Evolutionary conservation across 2,329 filamentous ascomycete species (phyloP).

Genomic region (Nothophoma quercina): DNA sequence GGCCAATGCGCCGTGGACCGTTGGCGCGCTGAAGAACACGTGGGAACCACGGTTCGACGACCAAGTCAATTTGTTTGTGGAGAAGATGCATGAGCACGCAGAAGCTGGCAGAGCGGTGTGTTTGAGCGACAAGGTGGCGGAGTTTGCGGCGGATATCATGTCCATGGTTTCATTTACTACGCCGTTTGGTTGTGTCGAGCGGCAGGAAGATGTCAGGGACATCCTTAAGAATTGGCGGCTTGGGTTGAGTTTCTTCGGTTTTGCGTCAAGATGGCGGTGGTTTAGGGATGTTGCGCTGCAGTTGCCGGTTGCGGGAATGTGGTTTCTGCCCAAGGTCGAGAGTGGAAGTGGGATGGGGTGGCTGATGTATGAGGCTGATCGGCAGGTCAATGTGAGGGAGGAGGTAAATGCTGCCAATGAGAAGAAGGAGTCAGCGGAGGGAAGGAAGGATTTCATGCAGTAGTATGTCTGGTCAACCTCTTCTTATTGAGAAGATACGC

Average conservation of each 20-base stretch:
- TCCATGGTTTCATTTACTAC: constrained; percentile 50
- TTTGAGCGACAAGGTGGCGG: constrained; percentile 49
- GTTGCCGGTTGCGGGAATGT: constrained; percentile 28
- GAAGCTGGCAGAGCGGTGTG: constrained; percentile 32
- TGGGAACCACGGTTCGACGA: constrained; percentile 51
- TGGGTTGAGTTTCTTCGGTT: constrained; percentile 49
- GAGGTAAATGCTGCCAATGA: constrained; percentile 20
- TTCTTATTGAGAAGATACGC: constrained; percentile 25
- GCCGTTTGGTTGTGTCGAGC: constrained; percentile 51
- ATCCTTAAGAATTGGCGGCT: constrained; percentile 50
- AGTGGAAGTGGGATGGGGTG: constrained; percentile 46
- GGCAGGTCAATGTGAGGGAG: constrained; percentile 42
- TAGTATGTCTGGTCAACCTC: background rate
- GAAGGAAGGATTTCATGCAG: constrained; percentile 47
- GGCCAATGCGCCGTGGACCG: constrained; percentile 48
- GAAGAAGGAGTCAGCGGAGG: constrained; percentile 26
- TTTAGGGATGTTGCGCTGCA: constrained; percentile 46
- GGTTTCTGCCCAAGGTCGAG: constrained; percentile 44
- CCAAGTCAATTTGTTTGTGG: constrained; percentile 43
- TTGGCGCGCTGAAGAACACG: constrained; percentile 50
- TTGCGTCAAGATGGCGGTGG: constrained; percentile 45
- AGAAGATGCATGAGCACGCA: constrained; percentile 43
- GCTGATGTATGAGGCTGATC: constrained; percentile 49
- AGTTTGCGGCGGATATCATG: constrained; percentile 55
- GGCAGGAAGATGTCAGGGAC: constrained; percentile 49